These are phyloP conservation scores for Exsudoporus floridanus DNA, from an alignment of 1,284 basidiomycete genomes.

Conservation along the genomic window DNA sequence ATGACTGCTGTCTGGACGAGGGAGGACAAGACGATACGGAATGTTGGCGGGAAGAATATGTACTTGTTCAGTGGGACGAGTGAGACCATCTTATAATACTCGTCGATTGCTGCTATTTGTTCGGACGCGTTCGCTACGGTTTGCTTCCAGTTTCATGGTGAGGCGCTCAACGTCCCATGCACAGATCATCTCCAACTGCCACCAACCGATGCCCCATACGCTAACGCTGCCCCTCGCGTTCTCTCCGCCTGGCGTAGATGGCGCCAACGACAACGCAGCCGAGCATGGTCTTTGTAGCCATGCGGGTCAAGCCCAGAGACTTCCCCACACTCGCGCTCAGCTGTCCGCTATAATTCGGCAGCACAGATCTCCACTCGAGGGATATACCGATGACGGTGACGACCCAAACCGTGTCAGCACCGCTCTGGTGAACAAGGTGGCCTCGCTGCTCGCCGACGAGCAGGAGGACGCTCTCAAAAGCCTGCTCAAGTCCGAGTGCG, in stretches of 20 bases:
- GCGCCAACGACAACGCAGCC: slow-evolving; percentile 20
- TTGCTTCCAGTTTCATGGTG: slow-evolving; percentile 21
- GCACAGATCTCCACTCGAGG: slow-evolving; percentile 53
- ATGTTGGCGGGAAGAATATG: slow-evolving; percentile 71
- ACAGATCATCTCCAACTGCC: slow-evolving; percentile 22
- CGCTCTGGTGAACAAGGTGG: slow-evolving; percentile 65
- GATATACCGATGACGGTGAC: slow-evolving; percentile 56
- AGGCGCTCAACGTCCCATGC: slow-evolving; percentile 26
- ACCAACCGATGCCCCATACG: slow-evolving; percentile 28
- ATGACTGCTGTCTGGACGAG: slow-evolving; percentile 61
- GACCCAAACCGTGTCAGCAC: slow-evolving; percentile 53
- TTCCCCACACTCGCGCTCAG: slow-evolving; percentile 78
- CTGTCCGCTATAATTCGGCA: slow-evolving; percentile 69
- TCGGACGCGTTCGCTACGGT: slow-evolving; percentile 7
- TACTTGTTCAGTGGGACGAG: slow-evolving; percentile 72
- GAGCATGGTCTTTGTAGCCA: slow-evolving; percentile 18
- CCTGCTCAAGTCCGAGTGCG: slow-evolving; percentile 68
- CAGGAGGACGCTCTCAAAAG: slow-evolving; percentile 83
- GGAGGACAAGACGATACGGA: slow-evolving; percentile 43
- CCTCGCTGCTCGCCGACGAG: slow-evolving; percentile 72
- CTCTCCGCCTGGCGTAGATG: slow-evolving; percentile 10
- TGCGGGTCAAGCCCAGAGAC: slow-evolving; percentile 43
- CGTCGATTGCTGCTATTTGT: slow-evolving; percentile 31
- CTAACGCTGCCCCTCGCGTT: slow-evolving; percentile 26
- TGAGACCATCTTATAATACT: slow-evolving; percentile 17